A percentile compares a stretch with the other conserved stretches of the same genome.
phyloP scores from a whole-genome alignment of 495 filamentous ascomycete genomes.

The Aspergillus indologenus region DNA sequence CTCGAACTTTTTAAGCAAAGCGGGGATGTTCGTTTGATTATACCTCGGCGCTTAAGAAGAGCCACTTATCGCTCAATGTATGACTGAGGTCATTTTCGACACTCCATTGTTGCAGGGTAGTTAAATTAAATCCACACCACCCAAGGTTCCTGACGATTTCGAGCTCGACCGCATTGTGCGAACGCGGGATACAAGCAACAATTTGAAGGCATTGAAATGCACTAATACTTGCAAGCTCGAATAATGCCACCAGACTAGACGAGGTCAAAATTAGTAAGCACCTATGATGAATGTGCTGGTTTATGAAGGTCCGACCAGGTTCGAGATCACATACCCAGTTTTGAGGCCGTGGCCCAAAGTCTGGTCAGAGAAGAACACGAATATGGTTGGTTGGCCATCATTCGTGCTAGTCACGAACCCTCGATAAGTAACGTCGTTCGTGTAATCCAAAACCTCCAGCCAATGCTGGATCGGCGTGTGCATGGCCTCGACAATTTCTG shows the following conservation, averaged over 20 bases:
- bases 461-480: constrained; percentile 48
- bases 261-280: constrained; percentile 14
- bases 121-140: constrained; percentile 87
- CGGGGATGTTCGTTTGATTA: constrained; percentile 29
- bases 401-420: constrained; percentile 68
- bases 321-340: constrained; percentile 63
- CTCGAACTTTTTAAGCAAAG: not conserved
- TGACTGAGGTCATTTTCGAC: constrained; percentile 44
- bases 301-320: not conserved
- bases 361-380: constrained; percentile 78
- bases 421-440: constrained; percentile 74
- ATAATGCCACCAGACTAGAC: constrained; percentile 77
- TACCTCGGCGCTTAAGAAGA: constrained; percentile 83
- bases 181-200: constrained; percentile 75
- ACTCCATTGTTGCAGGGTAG: constrained; percentile 71
- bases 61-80: constrained; percentile 66
- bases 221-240: constrained; percentile 72
- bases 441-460: constrained; percentile 89
- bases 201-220: constrained; percentile 72
- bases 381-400: constrained; percentile 64
- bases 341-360: constrained; percentile 74
- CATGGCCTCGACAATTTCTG: constrained; percentile 23
- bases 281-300: not conserved
- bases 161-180: constrained; percentile 53
- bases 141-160: constrained; percentile 74